Percentiles rank a stretch among this genome's conserved stretches.
phyloP scores from a whole-genome alignment of 208 protist genomes.

The Trypanosoma theileri region DNA sequence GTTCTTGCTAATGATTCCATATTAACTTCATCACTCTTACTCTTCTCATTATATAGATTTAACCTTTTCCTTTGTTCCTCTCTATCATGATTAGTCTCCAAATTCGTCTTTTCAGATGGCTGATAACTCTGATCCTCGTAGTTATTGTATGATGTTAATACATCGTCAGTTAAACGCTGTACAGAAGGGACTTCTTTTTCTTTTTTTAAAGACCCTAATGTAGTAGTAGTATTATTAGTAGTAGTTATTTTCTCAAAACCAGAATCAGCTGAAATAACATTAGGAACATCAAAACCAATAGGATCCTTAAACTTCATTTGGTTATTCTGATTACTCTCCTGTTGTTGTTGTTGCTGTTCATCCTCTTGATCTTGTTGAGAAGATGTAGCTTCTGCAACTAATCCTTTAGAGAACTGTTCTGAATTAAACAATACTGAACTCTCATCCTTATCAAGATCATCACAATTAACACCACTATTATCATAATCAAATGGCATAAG shows the following conservation, averaged over 20 bases:
- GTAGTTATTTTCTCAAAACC: not conserved
- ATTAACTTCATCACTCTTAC: too few relatives aligned
- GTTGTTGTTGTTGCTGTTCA: not conserved
- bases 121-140: slow-evolving; percentile 18
- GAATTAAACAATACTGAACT: not conserved
- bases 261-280: too few relatives aligned
- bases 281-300: too few relatives aligned
- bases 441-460: not conserved
- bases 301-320: too few relatives aligned
- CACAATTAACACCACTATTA: slow-evolving; percentile 33
- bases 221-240: not conserved
- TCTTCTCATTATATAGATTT: too few relatives aligned
- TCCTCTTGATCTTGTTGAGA: not conserved
- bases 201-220: not conserved
- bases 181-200: not conserved
- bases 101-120: not conserved
- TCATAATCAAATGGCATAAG: slow-evolving; percentile 69
- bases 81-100: not conserved
- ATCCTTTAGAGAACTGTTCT: not conserved
- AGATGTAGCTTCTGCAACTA: not conserved
- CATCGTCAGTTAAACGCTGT: not conserved
- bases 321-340: too few relatives aligned
- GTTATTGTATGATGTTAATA: slow-evolving; percentile 19
- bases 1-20: too few relatives aligned
- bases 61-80: too few relatives aligned